These are phyloP conservation scores for Dothiorella sarmentorum DNA, from an alignment of 2,329 filamentous ascomycete species.

Conservation along the genomic window DNA sequence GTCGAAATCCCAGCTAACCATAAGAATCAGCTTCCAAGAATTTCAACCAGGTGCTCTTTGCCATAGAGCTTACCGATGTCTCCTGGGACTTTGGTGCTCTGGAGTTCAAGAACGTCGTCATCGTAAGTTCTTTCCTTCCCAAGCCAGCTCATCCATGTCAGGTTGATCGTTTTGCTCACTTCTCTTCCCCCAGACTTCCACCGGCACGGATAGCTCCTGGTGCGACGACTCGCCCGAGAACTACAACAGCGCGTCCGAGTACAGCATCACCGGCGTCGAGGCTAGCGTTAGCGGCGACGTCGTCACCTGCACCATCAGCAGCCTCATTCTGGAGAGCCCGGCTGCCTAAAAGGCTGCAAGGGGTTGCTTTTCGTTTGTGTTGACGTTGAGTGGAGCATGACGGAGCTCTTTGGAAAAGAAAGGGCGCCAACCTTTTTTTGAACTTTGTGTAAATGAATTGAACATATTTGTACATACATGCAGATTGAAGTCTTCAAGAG, in stretches of 20 bases:
- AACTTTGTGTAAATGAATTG: too few relatives aligned
- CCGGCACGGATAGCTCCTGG: slow-evolving; percentile 22
- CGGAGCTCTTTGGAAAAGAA: too few relatives aligned
- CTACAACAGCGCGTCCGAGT: slow-evolving; percentile 37
- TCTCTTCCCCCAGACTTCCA: too few relatives aligned
- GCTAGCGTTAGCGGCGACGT: slow-evolving; percentile 30
- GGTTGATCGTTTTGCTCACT: neutral
- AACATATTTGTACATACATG: too few relatives aligned
- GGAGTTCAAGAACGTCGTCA: slow-evolving; percentile 31
- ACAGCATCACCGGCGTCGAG: slow-evolving; percentile 34
- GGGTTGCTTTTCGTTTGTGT: too few relatives aligned
- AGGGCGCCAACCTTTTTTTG: too few relatives aligned
- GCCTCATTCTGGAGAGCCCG: slow-evolving; percentile 22
- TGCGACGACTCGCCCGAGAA: slow-evolving; percentile 35
- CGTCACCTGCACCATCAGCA: slow-evolving; percentile 23
- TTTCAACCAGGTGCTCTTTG: slow-evolving; percentile 43
- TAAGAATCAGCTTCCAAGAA: slow-evolving; percentile 38
- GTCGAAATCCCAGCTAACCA: too few relatives aligned
- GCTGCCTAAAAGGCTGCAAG: too few relatives aligned
- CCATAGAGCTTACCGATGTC: slow-evolving; percentile 40
- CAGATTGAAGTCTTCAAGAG: too few relatives aligned
- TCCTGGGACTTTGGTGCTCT: slow-evolving; percentile 42
- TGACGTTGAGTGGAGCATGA: too few relatives aligned
- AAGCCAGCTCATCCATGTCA: too few relatives aligned
- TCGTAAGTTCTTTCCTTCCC: slow-evolving; percentile 22